Evolutionary conservation across 73 alveolate genomes (phyloP).

Genomic region (Tetrahymena malaccensis): DNA sequence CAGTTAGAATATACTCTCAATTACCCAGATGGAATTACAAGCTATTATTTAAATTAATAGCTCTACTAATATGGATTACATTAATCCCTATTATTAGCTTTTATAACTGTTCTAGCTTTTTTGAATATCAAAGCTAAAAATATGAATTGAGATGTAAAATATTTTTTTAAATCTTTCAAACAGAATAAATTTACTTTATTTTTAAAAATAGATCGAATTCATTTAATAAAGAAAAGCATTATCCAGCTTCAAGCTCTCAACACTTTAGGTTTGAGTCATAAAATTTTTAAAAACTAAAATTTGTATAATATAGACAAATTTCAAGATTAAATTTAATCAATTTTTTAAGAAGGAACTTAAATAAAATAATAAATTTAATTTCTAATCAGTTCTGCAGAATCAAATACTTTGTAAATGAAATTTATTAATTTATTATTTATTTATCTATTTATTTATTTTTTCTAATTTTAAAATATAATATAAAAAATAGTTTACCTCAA

Average conservation of each 20-base stretch:
- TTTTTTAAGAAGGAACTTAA: neutral
- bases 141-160: neutral
- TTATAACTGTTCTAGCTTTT: neutral
- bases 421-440: no score
- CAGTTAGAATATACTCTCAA: neutral
- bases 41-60: neutral
- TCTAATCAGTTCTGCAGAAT: neutral
- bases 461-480: no score
- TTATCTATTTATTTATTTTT: no score
- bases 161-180: neutral
- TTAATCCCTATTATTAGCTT: neutral
- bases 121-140: neutral
- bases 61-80: neutral
- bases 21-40: neutral
- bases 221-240: neutral
- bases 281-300: neutral
- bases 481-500: neutral
- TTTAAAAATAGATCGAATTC: neutral
- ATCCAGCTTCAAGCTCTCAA: neutral
- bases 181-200: neutral
- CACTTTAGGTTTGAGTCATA: neutral
- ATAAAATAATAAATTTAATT: no score
- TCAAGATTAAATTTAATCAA: neutral
- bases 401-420: neutral
- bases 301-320: neutral